phyloP scores from a whole-genome alignment of 257 asterid genomes.

The Plantago major region DNA sequence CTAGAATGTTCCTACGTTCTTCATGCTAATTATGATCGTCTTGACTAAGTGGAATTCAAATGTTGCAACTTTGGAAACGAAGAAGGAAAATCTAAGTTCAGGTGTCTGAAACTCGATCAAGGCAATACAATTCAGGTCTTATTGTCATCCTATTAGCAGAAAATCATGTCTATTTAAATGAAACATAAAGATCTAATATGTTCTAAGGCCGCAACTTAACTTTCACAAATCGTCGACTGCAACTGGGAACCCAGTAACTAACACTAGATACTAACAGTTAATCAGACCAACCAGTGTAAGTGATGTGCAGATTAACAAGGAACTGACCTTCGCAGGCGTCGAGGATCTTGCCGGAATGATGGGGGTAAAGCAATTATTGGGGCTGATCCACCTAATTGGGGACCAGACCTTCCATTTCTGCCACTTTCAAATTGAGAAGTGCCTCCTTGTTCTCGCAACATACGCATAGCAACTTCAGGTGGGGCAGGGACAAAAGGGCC shows the following conservation, averaged over 20 bases:
- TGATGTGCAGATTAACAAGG: not conserved
- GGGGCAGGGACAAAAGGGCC: conserved; percentile 99
- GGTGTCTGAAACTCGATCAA: no score
- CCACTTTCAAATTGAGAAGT: conserved; percentile 85
- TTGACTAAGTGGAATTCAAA: no score
- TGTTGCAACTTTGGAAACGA: no score
- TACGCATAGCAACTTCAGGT: conserved; percentile 96
- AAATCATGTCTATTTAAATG: no score
- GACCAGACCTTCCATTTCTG: conserved; percentile 68
- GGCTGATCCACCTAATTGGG: conserved; percentile 54
- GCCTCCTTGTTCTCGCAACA: conserved; percentile 95
- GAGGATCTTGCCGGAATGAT: conserved; percentile 81
- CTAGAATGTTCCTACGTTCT: no score
- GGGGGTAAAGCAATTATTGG: conserved; percentile 85
- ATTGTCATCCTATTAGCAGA: no score
- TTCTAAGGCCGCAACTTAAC: no score
- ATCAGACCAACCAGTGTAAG: not conserved
- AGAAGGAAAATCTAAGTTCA: no score
- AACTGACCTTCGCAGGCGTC: conserved; percentile 80
- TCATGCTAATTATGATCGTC: no score
- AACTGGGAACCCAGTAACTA: not conserved
- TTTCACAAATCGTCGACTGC: no score
- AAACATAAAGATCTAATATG: no score
- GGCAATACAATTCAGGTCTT: no score
- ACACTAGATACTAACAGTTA: not conserved